Evolutionary conservation across 2,329 filamentous ascomycete genomes (phyloP).

Genomic region (Chaetomium olivaceum): DNA sequence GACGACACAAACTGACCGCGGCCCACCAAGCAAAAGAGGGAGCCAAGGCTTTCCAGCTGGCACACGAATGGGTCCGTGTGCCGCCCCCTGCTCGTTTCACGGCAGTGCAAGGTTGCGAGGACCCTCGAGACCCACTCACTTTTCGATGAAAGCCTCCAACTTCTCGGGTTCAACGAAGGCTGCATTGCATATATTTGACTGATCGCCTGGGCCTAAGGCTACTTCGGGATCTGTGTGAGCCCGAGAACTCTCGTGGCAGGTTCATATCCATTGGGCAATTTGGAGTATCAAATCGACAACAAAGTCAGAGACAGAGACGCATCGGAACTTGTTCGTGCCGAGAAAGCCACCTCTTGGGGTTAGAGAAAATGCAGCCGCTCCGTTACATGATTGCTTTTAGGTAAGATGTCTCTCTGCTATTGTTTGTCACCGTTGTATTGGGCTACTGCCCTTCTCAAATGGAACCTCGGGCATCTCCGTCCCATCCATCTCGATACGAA

Average conservation of each 20-base stretch:
- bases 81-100: conserved; percentile 12
- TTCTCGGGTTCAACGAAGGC: background rate
- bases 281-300: background rate
- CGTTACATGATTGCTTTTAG: background rate
- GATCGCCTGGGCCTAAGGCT: background rate
- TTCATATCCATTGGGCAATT: background rate
- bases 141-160: background rate
- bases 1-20: conserved; percentile 29
- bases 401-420: background rate
- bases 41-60: conserved; percentile 9
- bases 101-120: background rate
- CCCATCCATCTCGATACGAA: background rate
- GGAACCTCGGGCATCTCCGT: background rate
- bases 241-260: background rate
- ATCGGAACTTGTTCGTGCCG: background rate
- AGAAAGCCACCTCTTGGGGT: background rate
- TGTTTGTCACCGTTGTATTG: background rate
- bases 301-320: background rate
- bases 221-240: background rate
- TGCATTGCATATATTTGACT: background rate
- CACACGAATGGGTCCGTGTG: conserved; percentile 2
- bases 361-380: background rate
- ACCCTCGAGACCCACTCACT: background rate
- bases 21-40: background rate
- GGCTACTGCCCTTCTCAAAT: background rate